Base-by-base conservation (phyloP, 352 stramenopile genomes). In the Chrysophaeum taylorii region DNA sequence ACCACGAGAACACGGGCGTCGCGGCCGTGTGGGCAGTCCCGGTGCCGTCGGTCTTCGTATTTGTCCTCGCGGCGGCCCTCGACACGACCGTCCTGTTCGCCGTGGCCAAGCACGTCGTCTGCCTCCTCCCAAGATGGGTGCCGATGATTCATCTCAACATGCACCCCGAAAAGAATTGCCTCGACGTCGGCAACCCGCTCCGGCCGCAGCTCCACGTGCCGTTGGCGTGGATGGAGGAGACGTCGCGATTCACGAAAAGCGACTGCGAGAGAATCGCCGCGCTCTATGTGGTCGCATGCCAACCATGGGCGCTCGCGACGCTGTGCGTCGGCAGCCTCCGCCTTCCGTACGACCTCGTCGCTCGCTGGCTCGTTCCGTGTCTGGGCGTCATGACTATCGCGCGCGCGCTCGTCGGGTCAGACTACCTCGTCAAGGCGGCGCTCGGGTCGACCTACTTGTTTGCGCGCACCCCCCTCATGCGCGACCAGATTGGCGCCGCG, bases 401-500 rank as follows among this genome's bases (percentile, higher is more conserved):
- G 27, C 66, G 69, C 27, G 57, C 53, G 38, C 38, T 70, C 31
- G 50, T 29, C 54, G 69, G 69, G 7, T 50, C 57, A 2, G 45
- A 64, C 52, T 15, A 70, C 38, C 60, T 73, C 52, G 29, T 66
- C n/a, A 73, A 73, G 37, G 66, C 68, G 25, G 41, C 39, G 27
- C 68, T 73, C 54, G 69, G 29, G 2, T 31, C 37, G 29, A 36
- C 38, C n/a, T 73, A 31, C 36, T 31, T 70, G 15, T 69, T 73
- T n/a, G 41, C 53, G 21, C 21, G 18, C 7, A 70, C 38, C 54
- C 35, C 50, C n/a, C 25, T 62, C 57, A 16, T 18, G 2, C 31
- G 69, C 4, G 53, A 73, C 37, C 57, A 70, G 41, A 70, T 73
- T 42, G 69, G 69, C n/a, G 35, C 41, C 25, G 66, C 41, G n/a